Evolutionary conservation across 2,329 filamentous ascomycete genomes (phyloP).

Genomic region (Fusarium armeniacum): DNA sequence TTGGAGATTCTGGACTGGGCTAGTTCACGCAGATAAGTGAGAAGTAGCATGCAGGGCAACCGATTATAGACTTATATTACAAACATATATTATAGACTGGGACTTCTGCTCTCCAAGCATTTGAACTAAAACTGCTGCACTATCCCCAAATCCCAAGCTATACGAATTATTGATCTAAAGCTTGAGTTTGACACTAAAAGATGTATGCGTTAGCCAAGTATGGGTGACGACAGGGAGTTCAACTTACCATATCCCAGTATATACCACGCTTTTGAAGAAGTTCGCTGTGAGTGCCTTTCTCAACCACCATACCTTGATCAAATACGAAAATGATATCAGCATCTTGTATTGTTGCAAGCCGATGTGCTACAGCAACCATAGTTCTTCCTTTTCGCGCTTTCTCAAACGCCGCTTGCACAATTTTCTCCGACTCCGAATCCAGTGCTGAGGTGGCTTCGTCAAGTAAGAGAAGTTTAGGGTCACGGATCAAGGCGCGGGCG

Average conservation of each 20-base stretch:
- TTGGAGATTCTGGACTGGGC: too few relatives aligned
- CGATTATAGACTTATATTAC: not conserved
- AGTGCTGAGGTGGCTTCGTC: conserved; percentile 81
- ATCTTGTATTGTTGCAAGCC: conserved; percentile 82
- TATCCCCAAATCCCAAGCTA: not conserved
- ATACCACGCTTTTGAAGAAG: conserved; percentile 6
- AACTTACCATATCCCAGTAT: conserved; percentile 26
- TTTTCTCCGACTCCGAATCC: conserved; percentile 72
- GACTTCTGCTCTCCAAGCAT: not conserved
- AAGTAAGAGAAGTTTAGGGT: conserved; percentile 75
- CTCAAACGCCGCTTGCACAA: conserved; percentile 78
- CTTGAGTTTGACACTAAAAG: conserved; percentile 34
- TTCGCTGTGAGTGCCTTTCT: conserved; percentile 8
- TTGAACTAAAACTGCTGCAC: not conserved
- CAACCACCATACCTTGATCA: conserved; percentile 14
- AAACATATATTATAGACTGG: not conserved
- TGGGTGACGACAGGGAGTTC: not conserved
- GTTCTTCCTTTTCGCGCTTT: conserved; percentile 70
- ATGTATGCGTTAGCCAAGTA: not conserved
- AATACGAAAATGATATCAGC: conserved; percentile 82
- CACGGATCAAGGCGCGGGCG: conserved; percentile 74
- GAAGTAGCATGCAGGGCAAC: not conserved
- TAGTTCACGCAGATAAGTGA: not conserved
- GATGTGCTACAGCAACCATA: conserved; percentile 82
- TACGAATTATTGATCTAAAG: conserved; percentile 27